Evolutionary conservation across 768 basidiomycete genomes (phyloP).

Genomic region (Leccinellum rugosiceps): DNA sequence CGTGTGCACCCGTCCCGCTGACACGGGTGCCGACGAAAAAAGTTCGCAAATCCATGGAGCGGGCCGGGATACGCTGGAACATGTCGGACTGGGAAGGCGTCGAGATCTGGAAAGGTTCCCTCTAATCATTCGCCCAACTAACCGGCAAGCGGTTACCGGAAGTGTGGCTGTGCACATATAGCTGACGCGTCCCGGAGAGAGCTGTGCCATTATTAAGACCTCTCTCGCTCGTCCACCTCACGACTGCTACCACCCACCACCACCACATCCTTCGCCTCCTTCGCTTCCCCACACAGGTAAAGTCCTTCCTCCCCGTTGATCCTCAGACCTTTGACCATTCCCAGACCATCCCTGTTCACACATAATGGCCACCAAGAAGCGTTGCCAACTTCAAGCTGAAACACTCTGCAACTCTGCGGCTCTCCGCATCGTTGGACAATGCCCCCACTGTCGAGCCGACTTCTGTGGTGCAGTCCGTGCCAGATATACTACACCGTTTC

Average conservation of each 20-base stretch:
- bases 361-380: conserved; percentile 80
- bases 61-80: conserved; percentile 56
- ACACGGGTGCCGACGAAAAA: conserved; percentile 58
- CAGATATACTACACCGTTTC: neutral
- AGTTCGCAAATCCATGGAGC: conserved; percentile 57
- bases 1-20: conserved; percentile 56
- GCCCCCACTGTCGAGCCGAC: conserved; percentile 71
- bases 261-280: neutral
- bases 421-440: conserved; percentile 81
- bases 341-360: conserved; percentile 5
- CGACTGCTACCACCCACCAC: neutral
- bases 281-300: neutral
- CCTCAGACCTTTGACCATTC: neutral
- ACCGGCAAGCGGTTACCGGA: neutral
- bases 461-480: conserved; percentile 74
- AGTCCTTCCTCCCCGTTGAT: neutral
- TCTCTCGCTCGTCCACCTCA: neutral
- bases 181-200: conserved; percentile 31
- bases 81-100: conserved; percentile 76
- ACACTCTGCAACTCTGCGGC: conserved; percentile 69
- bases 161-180: conserved; percentile 23
- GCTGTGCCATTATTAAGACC: conserved; percentile 31
- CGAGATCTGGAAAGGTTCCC: conserved; percentile 63
- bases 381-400: conserved; percentile 66
- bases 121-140: neutral